Conservation (phyloP, 768 basidiomycete genomes). For the Suillus plorans region DNA sequence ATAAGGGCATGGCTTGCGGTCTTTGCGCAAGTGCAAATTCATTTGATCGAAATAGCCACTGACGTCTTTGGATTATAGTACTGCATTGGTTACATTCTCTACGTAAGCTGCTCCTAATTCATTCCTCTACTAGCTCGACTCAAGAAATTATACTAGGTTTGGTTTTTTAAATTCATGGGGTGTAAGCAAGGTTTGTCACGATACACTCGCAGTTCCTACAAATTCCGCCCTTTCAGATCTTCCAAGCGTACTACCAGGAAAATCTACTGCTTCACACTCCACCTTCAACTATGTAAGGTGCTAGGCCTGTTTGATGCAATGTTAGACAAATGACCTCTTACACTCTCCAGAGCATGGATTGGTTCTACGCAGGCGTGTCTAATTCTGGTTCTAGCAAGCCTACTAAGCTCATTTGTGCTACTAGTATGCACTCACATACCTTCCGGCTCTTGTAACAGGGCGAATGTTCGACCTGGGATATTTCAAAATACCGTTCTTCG, state of each 20-base stretch:
- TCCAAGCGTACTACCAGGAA: slow-evolving; percentile 71
- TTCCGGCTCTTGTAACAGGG: slow-evolving; percentile 62
- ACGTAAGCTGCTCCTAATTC: not conserved
- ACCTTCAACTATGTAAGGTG: slow-evolving; percentile 61
- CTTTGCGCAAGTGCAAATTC: slow-evolving; percentile 21
- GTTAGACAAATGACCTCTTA: not conserved
- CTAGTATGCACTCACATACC: slow-evolving; percentile 62
- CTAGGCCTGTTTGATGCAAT: not conserved
- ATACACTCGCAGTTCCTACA: not conserved
- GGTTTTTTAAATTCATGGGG: slow-evolving; percentile 79
- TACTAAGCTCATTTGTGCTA: not conserved
- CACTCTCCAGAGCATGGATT: slow-evolving; percentile 66
- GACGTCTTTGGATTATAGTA: slow-evolving; percentile 37
- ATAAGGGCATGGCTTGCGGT: slow-evolving; percentile 32
- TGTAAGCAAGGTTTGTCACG: slow-evolving; percentile 37
- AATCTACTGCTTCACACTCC: slow-evolving; percentile 46
- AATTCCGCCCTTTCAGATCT: slow-evolving; percentile 42
- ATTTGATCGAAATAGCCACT: slow-evolving; percentile 9
- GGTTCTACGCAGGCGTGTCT: slow-evolving; percentile 65
- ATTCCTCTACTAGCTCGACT: not conserved
- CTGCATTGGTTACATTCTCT: slow-evolving; percentile 21
- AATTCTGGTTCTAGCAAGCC: not conserved
- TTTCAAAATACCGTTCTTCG: slow-evolving; percentile 49
- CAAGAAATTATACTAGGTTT: slow-evolving; percentile 38
- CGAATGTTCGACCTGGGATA: slow-evolving; percentile 75